These are phyloP conservation scores for Rosa persica DNA, from an alignment of 306 rosid genomes.

Conservation along the genomic window DNA sequence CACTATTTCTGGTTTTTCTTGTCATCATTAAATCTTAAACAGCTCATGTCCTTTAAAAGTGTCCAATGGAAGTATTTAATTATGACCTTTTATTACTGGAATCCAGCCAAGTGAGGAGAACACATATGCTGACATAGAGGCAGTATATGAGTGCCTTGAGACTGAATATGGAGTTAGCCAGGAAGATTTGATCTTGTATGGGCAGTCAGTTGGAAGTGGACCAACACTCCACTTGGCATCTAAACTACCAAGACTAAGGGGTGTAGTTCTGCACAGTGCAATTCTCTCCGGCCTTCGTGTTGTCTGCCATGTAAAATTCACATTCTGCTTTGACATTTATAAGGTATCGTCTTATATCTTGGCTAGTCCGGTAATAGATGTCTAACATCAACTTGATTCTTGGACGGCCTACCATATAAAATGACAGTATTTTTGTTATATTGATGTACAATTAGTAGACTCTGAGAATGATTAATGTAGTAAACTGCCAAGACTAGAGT, in stretches of 20 bases:
- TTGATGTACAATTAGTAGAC: background rate
- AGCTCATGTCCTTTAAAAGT: background rate
- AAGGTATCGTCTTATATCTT: constrained; percentile 51
- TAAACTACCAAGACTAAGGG: constrained; percentile 87
- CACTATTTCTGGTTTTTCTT: background rate
- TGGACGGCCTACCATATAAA: constrained; percentile 9
- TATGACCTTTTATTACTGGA: constrained; percentile 12
- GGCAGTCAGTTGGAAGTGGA: constrained; percentile 98
- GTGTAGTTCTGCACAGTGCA: constrained; percentile 92
- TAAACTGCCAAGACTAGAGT: constrained; percentile 4
- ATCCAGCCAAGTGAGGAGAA: constrained; percentile 93
- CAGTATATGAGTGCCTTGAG: constrained; percentile 91
- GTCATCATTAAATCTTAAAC: constrained; percentile 5
- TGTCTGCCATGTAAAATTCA: constrained; percentile 86
- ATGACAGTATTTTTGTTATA: background rate
- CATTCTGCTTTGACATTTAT: constrained; percentile 87
- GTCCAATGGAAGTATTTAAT: background rate
- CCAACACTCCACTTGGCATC: constrained; percentile 96
- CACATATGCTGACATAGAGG: constrained; percentile 96
- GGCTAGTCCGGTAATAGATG: constrained; percentile 1
- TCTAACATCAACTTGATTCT: background rate
- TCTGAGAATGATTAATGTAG: background rate
- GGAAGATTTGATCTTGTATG: constrained; percentile 90
- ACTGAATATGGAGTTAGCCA: constrained; percentile 91
- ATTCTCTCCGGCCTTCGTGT: constrained; percentile 96